A percentile compares a stretch with the other conserved stretches of the same genome.
phyloP scores from a whole-genome alignment of 805 yeast species.

The Metschnikowia gelsemii region DNA sequence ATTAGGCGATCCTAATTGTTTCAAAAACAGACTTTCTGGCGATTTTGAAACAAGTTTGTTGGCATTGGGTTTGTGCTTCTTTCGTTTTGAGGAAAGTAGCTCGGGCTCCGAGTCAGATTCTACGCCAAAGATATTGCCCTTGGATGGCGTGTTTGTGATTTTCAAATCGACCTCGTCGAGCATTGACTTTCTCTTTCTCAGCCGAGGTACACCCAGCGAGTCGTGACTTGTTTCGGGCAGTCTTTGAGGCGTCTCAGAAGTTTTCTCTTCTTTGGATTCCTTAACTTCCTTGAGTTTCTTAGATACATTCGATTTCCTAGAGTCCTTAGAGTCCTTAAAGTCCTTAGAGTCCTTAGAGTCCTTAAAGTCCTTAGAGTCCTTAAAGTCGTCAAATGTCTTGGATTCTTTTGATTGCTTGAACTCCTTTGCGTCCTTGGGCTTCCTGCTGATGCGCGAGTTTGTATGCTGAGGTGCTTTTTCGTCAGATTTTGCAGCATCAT shows the following conservation, averaged over 20 bases:
- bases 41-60: background rate
- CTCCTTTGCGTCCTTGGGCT: too few species aligned
- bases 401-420: too few species aligned
- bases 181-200: slow-evolving; percentile 17
- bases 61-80: slow-evolving; percentile 9
- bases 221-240: background rate
- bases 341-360: too few species aligned
- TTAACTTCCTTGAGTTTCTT: background rate
- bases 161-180: slow-evolving; percentile 13
- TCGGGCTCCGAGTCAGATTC: slow-evolving; percentile 20
- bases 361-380: too few species aligned
- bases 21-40: background rate
- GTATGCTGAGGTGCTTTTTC: too few species aligned
- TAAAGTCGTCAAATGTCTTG: too few species aligned
- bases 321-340: too few species aligned
- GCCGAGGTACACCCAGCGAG: slow-evolving; percentile 1
- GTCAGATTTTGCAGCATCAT: too few species aligned
- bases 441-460: too few species aligned
- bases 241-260: background rate
- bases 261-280: background rate
- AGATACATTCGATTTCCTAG: too few species aligned
- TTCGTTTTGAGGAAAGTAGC: slow-evolving; percentile 15
- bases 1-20: background rate
- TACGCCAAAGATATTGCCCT: slow-evolving; percentile 21
- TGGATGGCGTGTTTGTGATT: slow-evolving; percentile 13